phyloP scores from a whole-genome alignment of 148 eudicot species.

The Tetragonia tetragonoides region DNA sequence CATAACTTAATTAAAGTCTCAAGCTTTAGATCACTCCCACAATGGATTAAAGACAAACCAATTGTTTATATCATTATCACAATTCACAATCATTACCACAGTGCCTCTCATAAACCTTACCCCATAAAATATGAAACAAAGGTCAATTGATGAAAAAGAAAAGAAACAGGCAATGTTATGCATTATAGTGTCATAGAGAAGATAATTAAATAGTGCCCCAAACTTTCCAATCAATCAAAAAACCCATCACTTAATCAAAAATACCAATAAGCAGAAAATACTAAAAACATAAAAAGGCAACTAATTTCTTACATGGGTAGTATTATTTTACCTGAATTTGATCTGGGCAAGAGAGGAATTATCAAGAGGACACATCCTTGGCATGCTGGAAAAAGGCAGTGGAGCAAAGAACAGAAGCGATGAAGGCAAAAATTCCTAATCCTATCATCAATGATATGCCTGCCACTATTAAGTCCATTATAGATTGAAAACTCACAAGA shows the following conservation, averaged over 20 bases:
- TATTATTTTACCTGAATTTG: constrained; percentile 9
- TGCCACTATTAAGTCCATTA: constrained; percentile 67
- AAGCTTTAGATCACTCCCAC: not conserved
- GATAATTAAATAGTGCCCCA: too few species aligned
- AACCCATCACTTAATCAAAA: too few species aligned
- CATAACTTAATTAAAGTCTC: not conserved
- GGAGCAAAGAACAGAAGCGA: constrained; percentile 59
- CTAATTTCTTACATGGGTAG: constrained; percentile 3
- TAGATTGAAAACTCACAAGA: constrained; percentile 48
- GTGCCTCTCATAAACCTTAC: too few species aligned
- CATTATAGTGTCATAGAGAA: too few species aligned
- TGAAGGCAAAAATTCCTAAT: constrained; percentile 58
- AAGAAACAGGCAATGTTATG: not conserved
- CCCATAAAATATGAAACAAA: not conserved
- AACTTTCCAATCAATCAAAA: too few species aligned
- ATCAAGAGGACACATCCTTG: constrained; percentile 37
- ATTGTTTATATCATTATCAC: too few species aligned
- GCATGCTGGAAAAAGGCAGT: constrained; percentile 62
- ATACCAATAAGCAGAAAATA: not conserved
- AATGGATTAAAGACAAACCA: not conserved
- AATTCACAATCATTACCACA: too few species aligned
- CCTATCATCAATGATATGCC: constrained; percentile 74
- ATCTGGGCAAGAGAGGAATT: not conserved
- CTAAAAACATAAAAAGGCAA: not conserved
- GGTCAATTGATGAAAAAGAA: not conserved